Percentiles rank a stretch among this genome's conserved stretches.
Conservation (phyloP, 192 early-diverging fungal genomes). For the Podila epicladia region DNA sequence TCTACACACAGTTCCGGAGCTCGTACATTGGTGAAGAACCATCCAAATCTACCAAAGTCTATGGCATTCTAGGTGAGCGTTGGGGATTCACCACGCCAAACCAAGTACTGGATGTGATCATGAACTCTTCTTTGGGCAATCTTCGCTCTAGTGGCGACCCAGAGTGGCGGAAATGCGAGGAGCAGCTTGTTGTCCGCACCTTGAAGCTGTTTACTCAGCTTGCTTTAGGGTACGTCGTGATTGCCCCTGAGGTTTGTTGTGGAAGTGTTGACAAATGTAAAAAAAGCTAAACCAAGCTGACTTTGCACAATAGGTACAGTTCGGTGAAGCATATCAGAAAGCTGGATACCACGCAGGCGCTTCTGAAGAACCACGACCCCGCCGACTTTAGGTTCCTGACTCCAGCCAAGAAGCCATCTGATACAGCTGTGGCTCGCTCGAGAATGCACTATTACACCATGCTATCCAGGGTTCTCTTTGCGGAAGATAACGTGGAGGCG, state of each 20-base stretch:
- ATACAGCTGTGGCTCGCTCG: slow-evolving; percentile 36
- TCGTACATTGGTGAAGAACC: slow-evolving; percentile 83
- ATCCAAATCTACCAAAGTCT: slow-evolving; percentile 70
- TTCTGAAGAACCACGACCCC: slow-evolving; percentile 80
- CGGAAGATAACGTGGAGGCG: slow-evolving; percentile 65
- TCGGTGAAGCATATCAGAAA: slow-evolving; percentile 81
- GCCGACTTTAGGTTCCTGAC: slow-evolving; percentile 79
- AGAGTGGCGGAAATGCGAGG: slow-evolving; percentile 39
- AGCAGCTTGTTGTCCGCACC: slow-evolving; percentile 55
- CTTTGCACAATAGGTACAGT: slow-evolving; percentile 64
- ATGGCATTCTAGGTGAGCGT: slow-evolving; percentile 65
- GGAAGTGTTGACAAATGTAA: neutral
- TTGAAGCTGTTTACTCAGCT: slow-evolving; percentile 83
- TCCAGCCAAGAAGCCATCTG: slow-evolving; percentile 64
- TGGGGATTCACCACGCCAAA: slow-evolving; percentile 76
- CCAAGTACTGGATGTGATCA: slow-evolving; percentile 68
- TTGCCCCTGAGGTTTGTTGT: neutral
- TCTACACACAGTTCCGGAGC: slow-evolving; percentile 81
- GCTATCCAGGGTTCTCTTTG: slow-evolving; percentile 80
- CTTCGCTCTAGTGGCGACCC: slow-evolving; percentile 43
- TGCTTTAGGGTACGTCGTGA: slow-evolving; percentile 63
- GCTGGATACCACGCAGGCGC: slow-evolving; percentile 71
- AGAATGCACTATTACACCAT: slow-evolving; percentile 82
- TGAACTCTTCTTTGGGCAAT: slow-evolving; percentile 55
- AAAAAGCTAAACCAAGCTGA: neutral